A percentile compares a stretch with the other conserved stretches of the same genome.
phyloP scores from a whole-genome alignment of 1,284 basidiomycete species.

The Boletellus sp. region DNA sequence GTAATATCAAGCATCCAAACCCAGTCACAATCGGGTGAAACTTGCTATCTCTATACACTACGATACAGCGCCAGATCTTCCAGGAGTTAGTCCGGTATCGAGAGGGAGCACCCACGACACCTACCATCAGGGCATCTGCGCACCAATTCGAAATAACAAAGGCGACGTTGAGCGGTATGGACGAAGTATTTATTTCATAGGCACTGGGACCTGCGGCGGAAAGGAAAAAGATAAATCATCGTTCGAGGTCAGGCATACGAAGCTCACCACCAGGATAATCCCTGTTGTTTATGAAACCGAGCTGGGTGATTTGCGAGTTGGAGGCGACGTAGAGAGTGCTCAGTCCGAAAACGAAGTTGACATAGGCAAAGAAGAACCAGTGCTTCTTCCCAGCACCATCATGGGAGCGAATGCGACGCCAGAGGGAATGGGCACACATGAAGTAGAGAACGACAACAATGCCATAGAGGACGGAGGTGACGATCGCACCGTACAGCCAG shows the following conservation, averaged over 20 bases:
- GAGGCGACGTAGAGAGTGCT: conserved; percentile 30
- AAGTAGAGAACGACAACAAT: conserved; percentile 25
- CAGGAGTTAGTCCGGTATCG: neutral
- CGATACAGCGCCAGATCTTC: conserved; percentile 36
- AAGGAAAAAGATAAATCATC: neutral
- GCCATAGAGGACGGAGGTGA: conserved; percentile 29
- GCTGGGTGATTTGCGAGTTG: conserved; percentile 28
- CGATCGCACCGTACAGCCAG: conserved; percentile 33
- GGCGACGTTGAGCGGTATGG: conserved; percentile 24
- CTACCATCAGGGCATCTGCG: conserved; percentile 34
- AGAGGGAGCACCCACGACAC: neutral
- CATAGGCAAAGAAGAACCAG: conserved; percentile 30
- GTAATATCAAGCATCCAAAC: conserved; percentile 22
- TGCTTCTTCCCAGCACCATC: conserved; percentile 12
- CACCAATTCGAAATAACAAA: conserved; percentile 33
- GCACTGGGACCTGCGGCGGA: conserved; percentile 19
- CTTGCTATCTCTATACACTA: conserved; percentile 33
- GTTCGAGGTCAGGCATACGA: neutral
- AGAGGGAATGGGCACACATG: conserved; percentile 31
- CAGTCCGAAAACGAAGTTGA: conserved; percentile 30
- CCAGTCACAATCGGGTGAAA: conserved; percentile 16
- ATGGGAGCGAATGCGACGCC: conserved; percentile 19
- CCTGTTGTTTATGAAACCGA: conserved; percentile 35
- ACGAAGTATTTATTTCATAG: conserved; percentile 25
- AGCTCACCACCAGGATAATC: conserved; percentile 35